Evolutionary conservation across 805 yeast genomes (phyloP).

Genomic region (Saccharomycopsis fibuligera): DNA sequence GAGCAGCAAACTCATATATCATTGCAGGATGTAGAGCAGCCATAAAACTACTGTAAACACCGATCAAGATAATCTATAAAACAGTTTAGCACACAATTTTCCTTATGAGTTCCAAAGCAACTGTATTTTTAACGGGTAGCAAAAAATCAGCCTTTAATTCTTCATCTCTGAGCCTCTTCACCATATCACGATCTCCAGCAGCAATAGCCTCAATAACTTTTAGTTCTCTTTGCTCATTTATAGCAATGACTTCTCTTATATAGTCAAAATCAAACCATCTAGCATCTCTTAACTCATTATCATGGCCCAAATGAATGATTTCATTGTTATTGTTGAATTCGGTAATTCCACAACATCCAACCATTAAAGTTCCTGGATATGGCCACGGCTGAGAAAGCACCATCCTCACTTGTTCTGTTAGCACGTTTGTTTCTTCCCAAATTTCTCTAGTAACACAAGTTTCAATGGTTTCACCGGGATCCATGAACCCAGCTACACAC

Average conservation of each 20-base stretch:
- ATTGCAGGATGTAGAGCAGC: too few relatives aligned
- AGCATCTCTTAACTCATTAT: constrained; percentile 79
- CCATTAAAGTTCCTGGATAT: constrained; percentile 86
- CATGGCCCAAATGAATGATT: constrained; percentile 67
- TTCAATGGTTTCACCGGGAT: constrained; percentile 89
- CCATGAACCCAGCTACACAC: constrained; percentile 92
- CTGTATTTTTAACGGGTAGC: constrained; percentile 9
- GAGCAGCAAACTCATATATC: too few relatives aligned
- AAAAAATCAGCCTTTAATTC: neutral
- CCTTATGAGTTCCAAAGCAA: constrained; percentile 13
- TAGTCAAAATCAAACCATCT: constrained; percentile 66
- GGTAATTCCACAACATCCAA: constrained; percentile 82
- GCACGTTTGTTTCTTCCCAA: constrained; percentile 91
- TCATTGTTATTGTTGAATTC: constrained; percentile 61
- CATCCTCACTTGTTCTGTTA: constrained; percentile 40
- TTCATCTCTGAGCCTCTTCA: neutral
- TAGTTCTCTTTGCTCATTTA: constrained; percentile 28
- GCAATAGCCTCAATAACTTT: constrained; percentile 21
- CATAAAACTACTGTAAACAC: too few relatives aligned
- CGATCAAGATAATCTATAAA: too few relatives aligned
- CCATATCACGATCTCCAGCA: neutral
- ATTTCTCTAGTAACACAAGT: constrained; percentile 81
- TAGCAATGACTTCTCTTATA: constrained; percentile 36
- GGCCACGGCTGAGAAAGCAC: constrained; percentile 94
- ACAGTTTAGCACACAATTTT: neutral